phyloP scores from a whole-genome alignment of 345 rosid genomes.

The Barbarea vulgaris region DNA sequence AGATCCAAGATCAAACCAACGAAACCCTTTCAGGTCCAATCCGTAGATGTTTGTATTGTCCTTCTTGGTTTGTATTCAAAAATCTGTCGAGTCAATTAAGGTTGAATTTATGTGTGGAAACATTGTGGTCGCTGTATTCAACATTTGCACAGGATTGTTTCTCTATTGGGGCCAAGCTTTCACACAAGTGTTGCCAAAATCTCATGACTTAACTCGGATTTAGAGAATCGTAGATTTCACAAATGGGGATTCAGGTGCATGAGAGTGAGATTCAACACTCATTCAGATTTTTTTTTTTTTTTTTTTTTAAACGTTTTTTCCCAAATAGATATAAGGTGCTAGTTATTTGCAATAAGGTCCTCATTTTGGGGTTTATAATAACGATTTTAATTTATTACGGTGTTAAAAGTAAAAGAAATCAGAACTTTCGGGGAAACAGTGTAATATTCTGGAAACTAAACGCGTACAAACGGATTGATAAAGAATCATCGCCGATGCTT shows the following conservation, averaged over 20 bases:
- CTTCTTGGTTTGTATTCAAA: conserved; percentile 17
- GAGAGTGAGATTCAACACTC: too few relatives aligned
- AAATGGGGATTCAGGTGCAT: background rate
- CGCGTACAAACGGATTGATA: conserved; percentile 30
- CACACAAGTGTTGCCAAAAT: background rate
- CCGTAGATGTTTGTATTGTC: conserved; percentile 41
- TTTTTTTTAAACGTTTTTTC: background rate
- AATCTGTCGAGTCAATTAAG: conserved; percentile 5
- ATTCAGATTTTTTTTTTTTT: too few relatives aligned
- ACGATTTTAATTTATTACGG: background rate
- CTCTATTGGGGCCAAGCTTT: background rate
- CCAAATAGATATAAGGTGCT: background rate
- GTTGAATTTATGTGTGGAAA: conserved; percentile 28
- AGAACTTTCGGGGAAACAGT: background rate
- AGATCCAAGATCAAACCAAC: conserved; percentile 57
- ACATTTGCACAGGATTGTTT: conserved; percentile 16
- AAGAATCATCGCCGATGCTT: background rate
- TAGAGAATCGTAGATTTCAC: background rate
- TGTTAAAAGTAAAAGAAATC: background rate
- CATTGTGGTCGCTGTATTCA: conserved; percentile 24
- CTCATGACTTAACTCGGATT: background rate
- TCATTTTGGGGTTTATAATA: background rate
- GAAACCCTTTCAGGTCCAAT: conserved; percentile 55
- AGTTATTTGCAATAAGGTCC: background rate
- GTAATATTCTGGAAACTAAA: conserved; percentile 10